Evolutionary conservation across 1,284 basidiomycete species (phyloP), one percentile per base, ranked within the genome.

Genomic region (Naganishia sp.): DNA sequence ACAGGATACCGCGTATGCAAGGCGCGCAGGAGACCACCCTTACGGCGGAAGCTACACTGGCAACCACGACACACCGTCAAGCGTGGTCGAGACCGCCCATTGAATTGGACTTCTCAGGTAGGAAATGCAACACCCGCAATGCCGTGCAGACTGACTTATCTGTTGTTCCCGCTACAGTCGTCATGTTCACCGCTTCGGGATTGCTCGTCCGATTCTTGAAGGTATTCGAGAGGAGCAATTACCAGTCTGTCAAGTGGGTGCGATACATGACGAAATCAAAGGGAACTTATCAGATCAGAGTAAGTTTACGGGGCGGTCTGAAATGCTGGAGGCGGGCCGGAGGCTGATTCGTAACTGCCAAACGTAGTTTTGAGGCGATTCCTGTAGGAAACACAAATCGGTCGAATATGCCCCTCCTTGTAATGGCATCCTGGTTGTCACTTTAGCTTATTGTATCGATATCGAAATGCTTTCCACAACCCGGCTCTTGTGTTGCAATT

Each of bases 151-250:
- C 35, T 39, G 35, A 39, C 7, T 2, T 13, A 21, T 23, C 10
- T 39, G 7, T 18, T 39, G 32, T 21, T 54, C 18, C 52, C 6
- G 6, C 18, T 10, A 9, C n/a, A 54, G 95, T 99, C 66, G 84
- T 99, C 73, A 99, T 99, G 95, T 94, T 97, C 80, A 98, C 95
- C 0, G 86, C 94, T 6, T 97, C 94, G 9, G 96, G 96, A 0
- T 79, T 99, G 72, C 88, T 96, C 61, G 96, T 99, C 18, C 86
- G 95, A 54, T 99, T 97, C 84, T 81, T 99, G 75, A 99, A 98
- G 79, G 94, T 99, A 28, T 97, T 96, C 73, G 96, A 99, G 82
- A 96, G 94, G 84, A 87, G 84, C 77, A 91, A 88, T 72, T 98
- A 98, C 76, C 87, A 92, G 72, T 91, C 89, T 71, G 87, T 94